Base-by-base conservation (phyloP, 1,139 yeast genomes). In the Geotrichum aggregatum region DNA sequence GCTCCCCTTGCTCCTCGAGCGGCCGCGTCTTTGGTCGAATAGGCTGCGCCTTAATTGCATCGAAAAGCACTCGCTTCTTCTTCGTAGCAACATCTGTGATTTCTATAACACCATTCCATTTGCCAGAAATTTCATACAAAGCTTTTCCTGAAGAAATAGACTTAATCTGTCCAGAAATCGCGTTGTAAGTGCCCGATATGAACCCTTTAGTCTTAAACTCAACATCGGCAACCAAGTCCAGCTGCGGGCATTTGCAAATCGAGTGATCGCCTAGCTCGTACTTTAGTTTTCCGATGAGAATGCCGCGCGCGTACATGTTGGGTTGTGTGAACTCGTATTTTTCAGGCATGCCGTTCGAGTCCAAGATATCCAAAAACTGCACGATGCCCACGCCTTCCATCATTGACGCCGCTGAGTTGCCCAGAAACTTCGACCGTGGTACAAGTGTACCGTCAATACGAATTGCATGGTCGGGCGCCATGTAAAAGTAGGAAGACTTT, bases 181-280 rank as follows among this genome's bases (percentile, higher is more conserved):
- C 88, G 68, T 92, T 95, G 67, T 92, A 92, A 1, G 94, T 80
- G 19, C 98, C 98, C 18, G 91, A 78, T 42, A 94, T 86, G 66
- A 89, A 87, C 0, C 98, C 98, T 69, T 92, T 92, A 1, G 95
- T 87, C 66, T 92, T 91, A 71, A 92, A 92, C 58, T 92, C 98
- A 52, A 92, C 85, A 64, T 86, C 94, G 2, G 94, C 92, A 52
- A 79, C 77, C 54, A 77, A 76, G 5, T 80, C 83, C 21, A 75
- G 74, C 11, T 74, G 71, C 11, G 80, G 76, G 63, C 95, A 87
- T 61, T 77, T 81, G 50, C 92, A 76, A 16, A 77, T 64, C 81
- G 94, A 80, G 63, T 87, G 95, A 65, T 92, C 98, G 36, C 98
- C 98, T 55, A 92, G 71, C 66, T 92, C 98, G 58, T 85, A 83